These are phyloP conservation scores for Tagetes patula DNA, from an alignment of 129 eudicot species.

Conservation along the genomic window DNA sequence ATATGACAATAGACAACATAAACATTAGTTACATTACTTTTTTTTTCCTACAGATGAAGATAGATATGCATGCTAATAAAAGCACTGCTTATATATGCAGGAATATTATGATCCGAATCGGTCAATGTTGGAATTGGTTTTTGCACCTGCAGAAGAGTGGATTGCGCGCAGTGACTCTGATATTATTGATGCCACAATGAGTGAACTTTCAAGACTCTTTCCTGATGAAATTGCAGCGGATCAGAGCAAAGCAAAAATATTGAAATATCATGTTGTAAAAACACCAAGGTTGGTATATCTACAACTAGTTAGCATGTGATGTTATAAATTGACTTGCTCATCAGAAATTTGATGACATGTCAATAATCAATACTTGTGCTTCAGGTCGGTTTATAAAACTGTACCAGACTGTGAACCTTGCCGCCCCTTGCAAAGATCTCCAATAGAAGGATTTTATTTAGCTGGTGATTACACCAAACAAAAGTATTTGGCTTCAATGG, in stretches of 20 bases:
- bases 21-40: not conserved
- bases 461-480: conserved; percentile 99
- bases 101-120: conserved; percentile 85
- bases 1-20: conserved; percentile 10
- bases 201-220: conserved; percentile 88
- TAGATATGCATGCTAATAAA: not conserved
- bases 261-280: conserved; percentile 95
- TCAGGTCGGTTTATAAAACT: conserved; percentile 96
- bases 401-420: conserved; percentile 92
- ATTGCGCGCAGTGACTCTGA: conserved; percentile 83
- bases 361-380: conserved; percentile 1
- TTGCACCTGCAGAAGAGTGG: conserved; percentile 99
- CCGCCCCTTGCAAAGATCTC: conserved; percentile 97
- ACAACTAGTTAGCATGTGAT: conserved; percentile 8
- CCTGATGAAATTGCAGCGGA: conserved; percentile 95
- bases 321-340: not conserved
- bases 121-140: conserved; percentile 96
- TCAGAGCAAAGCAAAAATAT: conserved; percentile 94
- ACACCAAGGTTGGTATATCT: conserved; percentile 68
- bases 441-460: conserved; percentile 83
- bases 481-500: conserved; percentile 97
- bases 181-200: conserved; percentile 94
- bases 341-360: not conserved
- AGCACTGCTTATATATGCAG: conserved; percentile 41
- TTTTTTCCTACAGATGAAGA: not conserved